Conservation (phyloP, 495 filamentous ascomycete species). For the Trichoderma virens region DNA sequence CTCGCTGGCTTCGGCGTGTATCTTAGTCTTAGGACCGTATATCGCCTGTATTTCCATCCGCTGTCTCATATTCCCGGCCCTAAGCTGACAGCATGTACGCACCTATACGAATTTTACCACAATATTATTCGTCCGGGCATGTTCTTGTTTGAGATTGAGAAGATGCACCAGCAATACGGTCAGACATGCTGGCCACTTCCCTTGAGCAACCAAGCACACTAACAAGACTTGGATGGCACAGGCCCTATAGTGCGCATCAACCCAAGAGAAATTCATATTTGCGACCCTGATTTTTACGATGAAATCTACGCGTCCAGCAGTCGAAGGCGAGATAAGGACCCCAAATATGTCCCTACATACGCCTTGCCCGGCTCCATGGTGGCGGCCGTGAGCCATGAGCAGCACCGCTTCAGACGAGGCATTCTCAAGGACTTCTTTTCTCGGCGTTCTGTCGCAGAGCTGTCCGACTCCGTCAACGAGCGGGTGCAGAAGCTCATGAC, state of each 20-base stretch:
- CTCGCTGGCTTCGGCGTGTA: background rate
- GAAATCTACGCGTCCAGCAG: slow-evolving; percentile 33
- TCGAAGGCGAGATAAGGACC: slow-evolving; percentile 21
- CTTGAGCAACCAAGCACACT: background rate
- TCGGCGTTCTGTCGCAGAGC: slow-evolving; percentile 23
- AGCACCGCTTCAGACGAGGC: slow-evolving; percentile 32
- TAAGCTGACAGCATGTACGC: slow-evolving; percentile 35
- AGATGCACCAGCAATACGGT: slow-evolving; percentile 45
- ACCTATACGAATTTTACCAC: slow-evolving; percentile 44
- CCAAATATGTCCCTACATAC: slow-evolving; percentile 12
- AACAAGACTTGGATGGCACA: background rate
- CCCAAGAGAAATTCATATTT: slow-evolving; percentile 48
- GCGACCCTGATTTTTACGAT: slow-evolving; percentile 46
- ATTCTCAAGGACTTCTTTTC: slow-evolving; percentile 38
- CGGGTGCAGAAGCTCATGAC: slow-evolving; percentile 25
- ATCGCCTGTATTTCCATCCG: slow-evolving; percentile 30
- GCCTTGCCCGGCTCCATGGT: slow-evolving; percentile 12
- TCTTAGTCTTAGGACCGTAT: background rate
- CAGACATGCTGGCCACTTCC: background rate
- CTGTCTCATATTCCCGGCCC: slow-evolving; percentile 40
- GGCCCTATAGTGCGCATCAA: slow-evolving; percentile 55
- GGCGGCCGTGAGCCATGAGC: slow-evolving; percentile 26
- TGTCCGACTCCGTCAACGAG: slow-evolving; percentile 30
- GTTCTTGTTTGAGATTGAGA: slow-evolving; percentile 28
- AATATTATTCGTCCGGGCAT: slow-evolving; percentile 32